Conservation (phyloP, 2,329 filamentous ascomycete species). For the Trichophaea hybrida region DNA sequence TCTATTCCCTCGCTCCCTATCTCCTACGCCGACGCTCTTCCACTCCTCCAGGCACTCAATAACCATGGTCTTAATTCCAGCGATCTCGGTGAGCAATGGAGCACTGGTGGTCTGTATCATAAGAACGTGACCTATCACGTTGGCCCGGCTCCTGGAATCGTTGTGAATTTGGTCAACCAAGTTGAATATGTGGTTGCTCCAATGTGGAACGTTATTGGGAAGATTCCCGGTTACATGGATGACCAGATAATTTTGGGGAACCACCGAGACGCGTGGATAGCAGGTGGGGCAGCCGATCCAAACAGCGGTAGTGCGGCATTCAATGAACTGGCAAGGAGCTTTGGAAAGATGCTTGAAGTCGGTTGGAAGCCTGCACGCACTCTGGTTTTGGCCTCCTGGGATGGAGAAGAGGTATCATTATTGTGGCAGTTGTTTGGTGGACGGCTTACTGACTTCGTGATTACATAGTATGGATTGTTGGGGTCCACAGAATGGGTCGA, state of each 20-base stretch:
- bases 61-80: conserved; percentile 67
- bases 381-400: conserved; percentile 41
- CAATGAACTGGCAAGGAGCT: conserved; percentile 63
- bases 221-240: conserved; percentile 69
- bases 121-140: conserved; percentile 76
- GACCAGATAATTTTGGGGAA: conserved; percentile 74
- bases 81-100: conserved; percentile 52
- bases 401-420: conserved; percentile 58
- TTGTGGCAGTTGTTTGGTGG: too few relatives aligned
- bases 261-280: conserved; percentile 80
- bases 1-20: conserved; percentile 83
- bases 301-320: conserved; percentile 68
- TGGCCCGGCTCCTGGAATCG: conserved; percentile 57
- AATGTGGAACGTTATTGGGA: conserved; percentile 81
- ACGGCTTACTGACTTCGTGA: not conserved
- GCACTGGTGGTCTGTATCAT: conserved; percentile 60
- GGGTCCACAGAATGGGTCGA: conserved; percentile 91
- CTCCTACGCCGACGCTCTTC: conserved; percentile 73
- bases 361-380: conserved; percentile 81
- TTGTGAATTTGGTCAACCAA: conserved; percentile 60
- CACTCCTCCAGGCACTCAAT: conserved; percentile 78
- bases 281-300: conserved; percentile 68
- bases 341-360: conserved; percentile 53
- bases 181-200: conserved; percentile 72
- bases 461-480: conserved; percentile 37